These are phyloP conservation scores for Epichloe scottii DNA, from an alignment of 2,329 filamentous ascomycete species.

Conservation along the genomic window DNA sequence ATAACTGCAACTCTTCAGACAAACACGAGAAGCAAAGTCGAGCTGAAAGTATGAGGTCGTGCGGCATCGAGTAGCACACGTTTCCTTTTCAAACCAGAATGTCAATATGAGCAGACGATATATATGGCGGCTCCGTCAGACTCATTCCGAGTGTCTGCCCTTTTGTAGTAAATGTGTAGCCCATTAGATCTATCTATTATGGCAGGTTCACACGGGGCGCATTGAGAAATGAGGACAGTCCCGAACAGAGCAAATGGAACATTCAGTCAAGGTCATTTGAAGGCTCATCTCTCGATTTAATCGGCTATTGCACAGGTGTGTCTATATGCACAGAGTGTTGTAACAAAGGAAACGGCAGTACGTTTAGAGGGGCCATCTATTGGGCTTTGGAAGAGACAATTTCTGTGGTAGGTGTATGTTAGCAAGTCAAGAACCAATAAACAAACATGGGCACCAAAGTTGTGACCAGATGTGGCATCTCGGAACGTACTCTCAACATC, in stretches of 20 bases:
- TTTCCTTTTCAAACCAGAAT: no score
- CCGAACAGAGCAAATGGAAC: background rate
- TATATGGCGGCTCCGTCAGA: no score
- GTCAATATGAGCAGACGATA: no score
- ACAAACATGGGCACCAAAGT: no score
- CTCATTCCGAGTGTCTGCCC: no score
- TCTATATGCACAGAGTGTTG: slow-evolving; percentile 40
- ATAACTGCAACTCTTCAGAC: background rate
- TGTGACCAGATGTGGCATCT: no score
- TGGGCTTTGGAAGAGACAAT: slow-evolving; percentile 51
- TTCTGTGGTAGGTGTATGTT: slow-evolving; percentile 29
- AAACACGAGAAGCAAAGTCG: no score
- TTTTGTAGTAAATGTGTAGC: no score
- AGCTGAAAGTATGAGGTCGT: no score
- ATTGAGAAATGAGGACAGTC: background rate
- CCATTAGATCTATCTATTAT: no score
- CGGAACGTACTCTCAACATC: slow-evolving; percentile 79
- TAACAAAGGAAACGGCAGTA: slow-evolving; percentile 37
- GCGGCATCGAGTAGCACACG: no score
- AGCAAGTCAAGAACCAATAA: slow-evolving; percentile 14
- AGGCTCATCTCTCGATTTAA: slow-evolving; percentile 7
- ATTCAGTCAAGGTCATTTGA: background rate
- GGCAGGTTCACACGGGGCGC: background rate
- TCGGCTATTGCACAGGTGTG: slow-evolving; percentile 52
- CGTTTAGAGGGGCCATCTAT: slow-evolving; percentile 35